Evolutionary conservation across 495 filamentous ascomycete species (phyloP).

Genomic region (Amniculicola lignicola): DNA sequence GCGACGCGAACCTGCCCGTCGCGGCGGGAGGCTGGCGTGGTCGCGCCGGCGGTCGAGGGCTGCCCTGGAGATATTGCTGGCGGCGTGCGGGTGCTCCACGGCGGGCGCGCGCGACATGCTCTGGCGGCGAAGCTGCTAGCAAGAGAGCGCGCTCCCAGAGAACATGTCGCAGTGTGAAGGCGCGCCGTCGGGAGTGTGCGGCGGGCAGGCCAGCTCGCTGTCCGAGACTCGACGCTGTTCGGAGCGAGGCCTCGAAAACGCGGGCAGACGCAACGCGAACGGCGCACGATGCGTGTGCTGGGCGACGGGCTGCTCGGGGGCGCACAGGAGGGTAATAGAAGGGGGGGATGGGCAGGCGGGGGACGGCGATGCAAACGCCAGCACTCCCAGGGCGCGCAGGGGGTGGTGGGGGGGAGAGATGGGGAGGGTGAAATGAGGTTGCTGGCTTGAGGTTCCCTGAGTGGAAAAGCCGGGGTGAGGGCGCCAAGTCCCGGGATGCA

Average conservation of each 20-base stretch:
- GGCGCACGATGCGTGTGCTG: slow-evolving; percentile 2
- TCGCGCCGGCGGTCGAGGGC: slow-evolving; percentile 47
- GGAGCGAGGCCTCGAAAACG: slow-evolving; percentile 12
- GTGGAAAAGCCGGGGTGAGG: background rate
- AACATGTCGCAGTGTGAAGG: slow-evolving; percentile 17
- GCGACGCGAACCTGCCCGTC: slow-evolving; percentile 28
- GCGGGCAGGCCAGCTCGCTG: background rate
- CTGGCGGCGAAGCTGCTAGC: slow-evolving; percentile 26
- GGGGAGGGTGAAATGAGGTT: background rate
- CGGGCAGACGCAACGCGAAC: slow-evolving; percentile 7
- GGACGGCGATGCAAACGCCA: background rate
- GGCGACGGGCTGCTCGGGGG: background rate
- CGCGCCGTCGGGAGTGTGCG: background rate
- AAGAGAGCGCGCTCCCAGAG: slow-evolving; percentile 12
- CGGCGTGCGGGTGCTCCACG: slow-evolving; percentile 38
- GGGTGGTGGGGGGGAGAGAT: background rate
- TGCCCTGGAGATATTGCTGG: slow-evolving; percentile 83
- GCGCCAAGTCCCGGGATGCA: slow-evolving; percentile 1
- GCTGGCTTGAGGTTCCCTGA: background rate
- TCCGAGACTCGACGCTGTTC: slow-evolving; percentile 6
- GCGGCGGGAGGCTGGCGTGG: slow-evolving; percentile 36
- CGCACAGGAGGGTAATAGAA: slow-evolving; percentile 7
- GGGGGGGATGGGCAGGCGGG: background rate
- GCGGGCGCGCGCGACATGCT: slow-evolving; percentile 42
- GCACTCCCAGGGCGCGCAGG: background rate